Evolutionary conservation across 2,329 filamentous ascomycete species (phyloP).

Genomic region (Clonostachys chloroleuca): DNA sequence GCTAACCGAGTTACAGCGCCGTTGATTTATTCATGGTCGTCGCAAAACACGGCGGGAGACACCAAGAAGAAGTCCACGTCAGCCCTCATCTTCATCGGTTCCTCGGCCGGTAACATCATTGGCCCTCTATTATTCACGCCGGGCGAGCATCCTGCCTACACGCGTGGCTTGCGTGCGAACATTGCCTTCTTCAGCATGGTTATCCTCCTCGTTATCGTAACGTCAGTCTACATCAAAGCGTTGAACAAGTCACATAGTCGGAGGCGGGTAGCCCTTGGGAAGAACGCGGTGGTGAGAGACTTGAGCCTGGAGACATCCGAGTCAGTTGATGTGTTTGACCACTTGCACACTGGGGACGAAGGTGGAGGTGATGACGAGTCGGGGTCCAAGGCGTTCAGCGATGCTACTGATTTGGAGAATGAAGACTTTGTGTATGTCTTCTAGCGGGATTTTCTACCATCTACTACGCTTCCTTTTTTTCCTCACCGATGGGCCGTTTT

Average conservation of each 20-base stretch:
- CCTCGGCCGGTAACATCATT: slow-evolving; percentile 62
- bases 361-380: slow-evolving; percentile 9
- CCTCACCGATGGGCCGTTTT: too few species aligned
- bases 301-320: slow-evolving; percentile 49
- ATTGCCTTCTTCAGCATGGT: slow-evolving; percentile 57
- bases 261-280: slow-evolving; percentile 51
- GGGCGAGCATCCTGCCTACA: slow-evolving; percentile 30
- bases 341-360: slow-evolving; percentile 10
- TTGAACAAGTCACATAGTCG: slow-evolving; percentile 52
- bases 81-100: slow-evolving; percentile 59
- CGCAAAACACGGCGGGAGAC: slow-evolving; percentile 62
- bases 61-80: slow-evolving; percentile 67
- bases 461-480: too few species aligned
- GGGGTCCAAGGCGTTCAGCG: slow-evolving; percentile 25
- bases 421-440: slow-evolving; percentile 61
- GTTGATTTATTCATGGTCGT: slow-evolving; percentile 56
- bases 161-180: slow-evolving; percentile 53
- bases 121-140: slow-evolving; percentile 62
- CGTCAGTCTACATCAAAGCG: slow-evolving; percentile 40
- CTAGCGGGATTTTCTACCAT: slow-evolving; percentile 6
- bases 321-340: slow-evolving; percentile 30
- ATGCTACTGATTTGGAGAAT: slow-evolving; percentile 56
- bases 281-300: slow-evolving; percentile 53
- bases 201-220: slow-evolving; percentile 39
- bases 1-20: slow-evolving; percentile 33